Evolutionary conservation across 768 basidiomycete species (phyloP).

Genomic region (Daedaleopsis sinensis): DNA sequence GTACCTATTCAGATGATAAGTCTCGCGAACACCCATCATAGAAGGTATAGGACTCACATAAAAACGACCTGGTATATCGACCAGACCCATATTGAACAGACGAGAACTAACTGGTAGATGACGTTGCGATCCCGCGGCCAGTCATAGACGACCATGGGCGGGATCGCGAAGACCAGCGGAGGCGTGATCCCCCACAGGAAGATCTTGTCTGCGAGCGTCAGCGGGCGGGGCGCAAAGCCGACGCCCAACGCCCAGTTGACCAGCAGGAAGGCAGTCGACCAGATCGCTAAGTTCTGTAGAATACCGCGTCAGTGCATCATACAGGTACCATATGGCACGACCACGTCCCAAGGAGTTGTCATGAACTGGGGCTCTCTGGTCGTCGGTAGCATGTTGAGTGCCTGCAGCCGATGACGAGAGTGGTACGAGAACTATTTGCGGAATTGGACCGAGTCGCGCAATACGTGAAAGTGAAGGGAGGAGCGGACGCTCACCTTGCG

Average conservation of each 20-base stretch:
- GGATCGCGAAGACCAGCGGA: slow-evolving; percentile 59
- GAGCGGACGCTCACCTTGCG: slow-evolving; percentile 46
- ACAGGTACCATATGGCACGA: no score
- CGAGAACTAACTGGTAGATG: slow-evolving; percentile 64
- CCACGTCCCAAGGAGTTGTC: no score
- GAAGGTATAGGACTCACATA: slow-evolving; percentile 35
- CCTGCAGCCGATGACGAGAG: not conserved
- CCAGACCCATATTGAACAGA: slow-evolving; percentile 68
- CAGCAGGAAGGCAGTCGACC: slow-evolving; percentile 66
- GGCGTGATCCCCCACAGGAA: slow-evolving; percentile 67
- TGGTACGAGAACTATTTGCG: not conserved
- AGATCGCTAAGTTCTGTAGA: slow-evolving; percentile 54
- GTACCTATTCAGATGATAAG: slow-evolving; percentile 31
- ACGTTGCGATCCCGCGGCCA: slow-evolving; percentile 63
- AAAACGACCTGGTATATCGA: slow-evolving; percentile 57
- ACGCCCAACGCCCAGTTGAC: slow-evolving; percentile 70
- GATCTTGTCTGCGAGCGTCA: slow-evolving; percentile 54
- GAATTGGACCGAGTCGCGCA: not conserved
- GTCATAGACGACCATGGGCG: slow-evolving; percentile 69
- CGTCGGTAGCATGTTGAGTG: not conserved
- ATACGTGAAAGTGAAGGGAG: not conserved
- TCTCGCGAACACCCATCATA: not conserved
- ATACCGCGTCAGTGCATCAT: not conserved
- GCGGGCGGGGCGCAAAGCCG: slow-evolving; percentile 49
- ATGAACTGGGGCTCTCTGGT: no score